Conservation (phyloP, 345 rosid species). For the Brassica incana region DNA sequence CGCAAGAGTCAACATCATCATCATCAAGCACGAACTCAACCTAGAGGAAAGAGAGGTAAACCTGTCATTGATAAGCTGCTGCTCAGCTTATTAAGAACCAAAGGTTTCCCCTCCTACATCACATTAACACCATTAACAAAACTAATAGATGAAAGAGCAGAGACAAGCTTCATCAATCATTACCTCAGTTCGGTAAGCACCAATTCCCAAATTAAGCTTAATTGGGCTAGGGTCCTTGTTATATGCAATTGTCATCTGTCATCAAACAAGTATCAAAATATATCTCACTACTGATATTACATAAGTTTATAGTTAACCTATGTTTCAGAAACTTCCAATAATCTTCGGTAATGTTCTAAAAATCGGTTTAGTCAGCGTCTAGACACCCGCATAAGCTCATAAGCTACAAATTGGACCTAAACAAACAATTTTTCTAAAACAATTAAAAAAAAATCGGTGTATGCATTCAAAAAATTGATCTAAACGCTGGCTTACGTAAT, state of each 20-base stretch:
- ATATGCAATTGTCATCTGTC: constrained; percentile 85
- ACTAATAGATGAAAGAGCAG: background rate
- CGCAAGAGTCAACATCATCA: constrained; percentile 4
- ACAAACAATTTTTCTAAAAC: no score
- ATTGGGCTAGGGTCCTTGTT: constrained; percentile 88
- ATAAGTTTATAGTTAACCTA: no score
- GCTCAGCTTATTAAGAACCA: constrained; percentile 78
- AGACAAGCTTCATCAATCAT: background rate
- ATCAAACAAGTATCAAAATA: no score
- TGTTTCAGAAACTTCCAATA: no score
- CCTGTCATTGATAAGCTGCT: constrained; percentile 69
- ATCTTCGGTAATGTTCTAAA: no score
- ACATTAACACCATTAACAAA: background rate
- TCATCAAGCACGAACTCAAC: background rate
- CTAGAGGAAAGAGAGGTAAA: constrained; percentile 19
- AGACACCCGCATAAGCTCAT: no score
- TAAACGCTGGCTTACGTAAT: no score
- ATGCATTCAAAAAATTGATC: no score
- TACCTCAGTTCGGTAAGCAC: constrained; percentile 96
- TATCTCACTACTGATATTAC: no score
- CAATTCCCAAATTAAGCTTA: constrained; percentile 92
- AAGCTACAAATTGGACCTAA: no score
- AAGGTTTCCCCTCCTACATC: constrained; percentile 74
- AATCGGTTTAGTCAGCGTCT: no score
- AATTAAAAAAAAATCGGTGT: no score